A percentile compares a stretch with the other conserved stretches of the same genome.
Conservation (phyloP, 2,329 filamentous ascomycete species). For the Fusarium annulatum region DNA sequence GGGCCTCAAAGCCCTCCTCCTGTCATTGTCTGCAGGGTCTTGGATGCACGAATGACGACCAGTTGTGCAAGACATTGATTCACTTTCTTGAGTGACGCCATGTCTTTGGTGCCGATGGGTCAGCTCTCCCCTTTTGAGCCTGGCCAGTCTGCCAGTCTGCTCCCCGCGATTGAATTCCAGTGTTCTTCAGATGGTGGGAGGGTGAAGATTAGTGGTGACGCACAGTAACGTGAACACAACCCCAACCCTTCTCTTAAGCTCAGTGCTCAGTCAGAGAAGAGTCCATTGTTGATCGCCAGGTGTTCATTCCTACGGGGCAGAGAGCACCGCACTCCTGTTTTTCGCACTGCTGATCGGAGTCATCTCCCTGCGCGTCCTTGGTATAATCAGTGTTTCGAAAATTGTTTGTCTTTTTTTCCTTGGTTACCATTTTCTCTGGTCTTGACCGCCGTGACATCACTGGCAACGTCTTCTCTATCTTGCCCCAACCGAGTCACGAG, state of each 20-base stretch:
- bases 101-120: conserved; percentile 18
- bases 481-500: conserved; percentile 26
- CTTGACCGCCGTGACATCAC: conserved; percentile 58
- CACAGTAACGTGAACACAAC: conserved; percentile 16
- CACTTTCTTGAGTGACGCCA: conserved; percentile 29
- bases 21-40: conserved; percentile 35
- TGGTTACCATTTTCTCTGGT: conserved; percentile 31
- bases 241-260: conserved; percentile 5
- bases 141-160: conserved; percentile 18
- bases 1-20: conserved; percentile 18
- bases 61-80: conserved; percentile 30
- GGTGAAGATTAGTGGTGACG: conserved; percentile 35
- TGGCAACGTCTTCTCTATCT: conserved; percentile 1
- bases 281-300: conserved; percentile 20
- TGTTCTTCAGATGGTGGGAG: conserved; percentile 31
- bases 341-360: conserved; percentile 8
- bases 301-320: conserved; percentile 17
- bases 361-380: background rate
- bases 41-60: conserved; percentile 20
- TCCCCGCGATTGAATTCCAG: conserved; percentile 27
- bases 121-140: conserved; percentile 27
- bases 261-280: background rate
- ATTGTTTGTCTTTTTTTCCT: conserved; percentile 1
- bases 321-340: conserved; percentile 10
- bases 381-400: background rate